phyloP scores from a whole-genome alignment of 2,329 filamentous ascomycete species.

The Verticillium longisporum region DNA sequence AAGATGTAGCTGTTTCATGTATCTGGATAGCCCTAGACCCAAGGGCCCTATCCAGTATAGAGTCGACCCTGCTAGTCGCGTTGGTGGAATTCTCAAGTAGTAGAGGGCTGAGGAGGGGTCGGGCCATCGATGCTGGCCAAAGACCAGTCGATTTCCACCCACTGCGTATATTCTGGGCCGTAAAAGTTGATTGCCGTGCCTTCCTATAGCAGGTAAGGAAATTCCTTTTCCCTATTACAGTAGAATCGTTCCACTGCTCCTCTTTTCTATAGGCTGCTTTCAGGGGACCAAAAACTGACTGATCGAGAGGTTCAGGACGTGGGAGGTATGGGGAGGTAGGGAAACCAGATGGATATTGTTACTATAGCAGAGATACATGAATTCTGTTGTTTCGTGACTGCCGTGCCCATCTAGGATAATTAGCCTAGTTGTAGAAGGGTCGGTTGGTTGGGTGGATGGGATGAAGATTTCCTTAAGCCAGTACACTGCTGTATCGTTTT shows the following conservation, averaged over 20 bases:
- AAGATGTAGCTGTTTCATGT: background rate
- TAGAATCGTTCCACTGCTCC: background rate
- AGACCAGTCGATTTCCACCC: background rate
- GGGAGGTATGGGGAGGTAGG: background rate
- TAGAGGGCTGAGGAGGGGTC: background rate
- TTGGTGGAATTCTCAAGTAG: background rate
- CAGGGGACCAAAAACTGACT: background rate
- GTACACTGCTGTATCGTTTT: background rate
- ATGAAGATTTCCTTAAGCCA: conserved; percentile 3
- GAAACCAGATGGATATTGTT: too few relatives aligned
- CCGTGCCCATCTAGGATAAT: conserved; percentile 1
- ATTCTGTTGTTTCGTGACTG: too few relatives aligned
- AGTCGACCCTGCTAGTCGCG: background rate
- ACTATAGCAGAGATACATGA: background rate
- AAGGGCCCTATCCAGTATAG: background rate
- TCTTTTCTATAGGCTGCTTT: conserved; percentile 1
- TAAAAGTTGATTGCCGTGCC: background rate
- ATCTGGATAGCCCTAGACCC: background rate
- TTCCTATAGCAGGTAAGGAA: conserved; percentile 1
- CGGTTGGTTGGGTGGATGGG: background rate
- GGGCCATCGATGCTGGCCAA: background rate
- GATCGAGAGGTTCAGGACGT: background rate
- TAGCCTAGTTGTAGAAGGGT: background rate
- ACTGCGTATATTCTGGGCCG: conserved; percentile 1
- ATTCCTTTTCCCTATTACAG: background rate